Evolutionary conservation across 2,329 filamentous ascomycete genomes (phyloP).

Genomic region (Westerdykella aurantiaca): DNA sequence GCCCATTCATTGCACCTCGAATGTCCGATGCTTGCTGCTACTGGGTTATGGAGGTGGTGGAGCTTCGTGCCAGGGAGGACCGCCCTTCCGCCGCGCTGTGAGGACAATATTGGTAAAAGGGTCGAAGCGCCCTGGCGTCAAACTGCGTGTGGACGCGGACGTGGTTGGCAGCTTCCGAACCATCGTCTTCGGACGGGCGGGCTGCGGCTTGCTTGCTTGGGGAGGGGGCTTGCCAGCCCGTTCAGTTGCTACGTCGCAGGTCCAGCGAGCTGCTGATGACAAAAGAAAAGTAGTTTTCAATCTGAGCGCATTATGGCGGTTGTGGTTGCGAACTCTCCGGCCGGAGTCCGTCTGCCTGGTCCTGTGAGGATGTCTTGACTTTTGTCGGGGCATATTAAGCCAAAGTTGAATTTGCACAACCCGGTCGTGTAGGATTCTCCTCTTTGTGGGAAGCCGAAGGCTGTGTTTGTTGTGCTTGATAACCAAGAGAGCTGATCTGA

Average conservation of each 20-base stretch:
- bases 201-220: too few species aligned
- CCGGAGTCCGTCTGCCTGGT: slow-evolving; percentile 13
- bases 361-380: slow-evolving; percentile 30
- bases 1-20: not conserved
- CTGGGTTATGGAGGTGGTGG: not conserved
- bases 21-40: not conserved
- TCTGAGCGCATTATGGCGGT: slow-evolving; percentile 24
- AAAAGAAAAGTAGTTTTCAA: slow-evolving; percentile 31
- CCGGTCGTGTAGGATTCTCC: slow-evolving; percentile 6
- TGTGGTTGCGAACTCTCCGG: not conserved
- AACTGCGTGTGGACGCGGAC: slow-evolving; percentile 4
- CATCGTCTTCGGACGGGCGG: too few species aligned
- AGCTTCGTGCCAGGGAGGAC: not conserved
- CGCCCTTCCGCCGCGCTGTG: slow-evolving; percentile 26
- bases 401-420: slow-evolving; percentile 29
- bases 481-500: slow-evolving; percentile 36
- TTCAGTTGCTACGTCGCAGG: too few species aligned
- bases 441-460: slow-evolving; percentile 9
- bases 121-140: slow-evolving; percentile 23
- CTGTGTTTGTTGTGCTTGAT: slow-evolving; percentile 24
- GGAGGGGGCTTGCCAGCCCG: too few species aligned
- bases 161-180: not conserved
- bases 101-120: slow-evolving; percentile 26
- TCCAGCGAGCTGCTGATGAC: slow-evolving; percentile 24
- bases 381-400: slow-evolving; percentile 25